Evolutionary conservation across 768 basidiomycete species (phyloP), one percentile per base, ranked within the genome.

Genomic region (Kondoa malvinella): DNA sequence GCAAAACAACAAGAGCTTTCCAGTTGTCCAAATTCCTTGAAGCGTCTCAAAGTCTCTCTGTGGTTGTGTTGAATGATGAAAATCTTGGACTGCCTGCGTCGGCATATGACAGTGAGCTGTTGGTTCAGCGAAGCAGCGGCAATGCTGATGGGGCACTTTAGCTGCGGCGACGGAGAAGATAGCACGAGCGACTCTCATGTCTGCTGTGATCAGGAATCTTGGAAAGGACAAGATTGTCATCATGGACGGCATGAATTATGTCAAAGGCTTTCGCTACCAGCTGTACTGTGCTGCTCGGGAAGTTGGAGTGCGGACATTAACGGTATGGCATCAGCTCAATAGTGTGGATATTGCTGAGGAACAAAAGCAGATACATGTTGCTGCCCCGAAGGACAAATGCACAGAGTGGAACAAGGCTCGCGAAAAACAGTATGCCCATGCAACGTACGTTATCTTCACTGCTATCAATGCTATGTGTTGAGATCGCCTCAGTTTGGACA

Each of bases 241-340:
- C 72, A 82, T 92, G 69, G 95, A 99, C 75, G 84, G 86, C 16
- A 82, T 88, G 72, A 97, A 97, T 75, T 96, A 99, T 78, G 97
- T 97, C 81, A 97, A 99, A 76, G 94, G 94, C 14, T 95, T 91
- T 76, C 85, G 95, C 32, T 99, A 99, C 77, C 95, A 99, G 77
- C 85, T 99, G 79, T 95, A 96, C 76, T 96, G 94, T 75, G 89
- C 89, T 0, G 92, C 92, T 2, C 80, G 91, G 64, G 95, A 99
- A 75, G 82, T 85, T 71, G 87, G 86, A 72, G 80, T 90, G 30
- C 81, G 92, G 34, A 84, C 87, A 2, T 90, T 88, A 77, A 96
- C 95, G 59, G 92, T 95, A 72, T 73, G 84, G 80, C 73, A 21
- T 30, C 31, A 21, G 2, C n/a, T n/a, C n/a, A n/a, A n/a, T n/a